Evolutionary conservation across 2,329 filamentous ascomycete species (phyloP).

Genomic region (Aureobasidium sp.): DNA sequence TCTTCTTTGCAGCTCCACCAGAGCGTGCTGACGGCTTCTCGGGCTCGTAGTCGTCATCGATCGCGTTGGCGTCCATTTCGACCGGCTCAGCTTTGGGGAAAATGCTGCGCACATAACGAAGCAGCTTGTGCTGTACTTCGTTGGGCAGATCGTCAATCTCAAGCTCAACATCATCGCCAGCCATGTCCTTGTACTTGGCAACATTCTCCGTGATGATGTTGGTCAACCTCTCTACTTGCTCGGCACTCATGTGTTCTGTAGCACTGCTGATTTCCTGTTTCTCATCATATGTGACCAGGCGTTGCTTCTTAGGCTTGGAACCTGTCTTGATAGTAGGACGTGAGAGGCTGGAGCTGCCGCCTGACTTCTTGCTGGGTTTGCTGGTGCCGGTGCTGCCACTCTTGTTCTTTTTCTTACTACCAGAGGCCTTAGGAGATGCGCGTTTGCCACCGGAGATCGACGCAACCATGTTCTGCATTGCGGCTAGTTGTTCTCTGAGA

Average conservation of each 20-base stretch:
- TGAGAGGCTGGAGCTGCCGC: constrained; percentile 20
- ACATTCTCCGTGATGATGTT: constrained; percentile 83
- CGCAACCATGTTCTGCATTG: constrained; percentile 38
- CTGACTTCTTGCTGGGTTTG: constrained; percentile 32
- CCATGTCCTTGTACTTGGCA: constrained; percentile 59
- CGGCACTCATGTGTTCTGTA: constrained; percentile 58
- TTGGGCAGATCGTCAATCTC: constrained; percentile 55
- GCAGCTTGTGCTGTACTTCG: constrained; percentile 49
- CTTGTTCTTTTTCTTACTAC: constrained; percentile 39
- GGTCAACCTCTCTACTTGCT: constrained; percentile 73
- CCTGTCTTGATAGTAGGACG: constrained; percentile 32
- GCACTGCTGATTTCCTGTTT: constrained; percentile 75
- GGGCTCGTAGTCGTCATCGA: constrained; percentile 46
- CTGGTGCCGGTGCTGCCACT: constrained; percentile 18
- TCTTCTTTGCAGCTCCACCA: constrained; percentile 51
- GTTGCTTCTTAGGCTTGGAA: constrained; percentile 52
- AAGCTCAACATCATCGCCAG: constrained; percentile 57
- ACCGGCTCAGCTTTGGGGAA: constrained; percentile 21
- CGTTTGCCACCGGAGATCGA: constrained; percentile 43
- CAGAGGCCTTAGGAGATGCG: constrained; percentile 39
- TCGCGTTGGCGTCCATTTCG: constrained; percentile 32
- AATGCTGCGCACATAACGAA: constrained; percentile 46
- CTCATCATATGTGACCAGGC: constrained; percentile 66
- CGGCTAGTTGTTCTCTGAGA: constrained; percentile 60
- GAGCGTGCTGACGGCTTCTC: constrained; percentile 32